A percentile compares a stretch with the other conserved stretches of the same genome.
These are phyloP conservation scores for Micractinium conductrix DNA, from an alignment of 139 green algal genomes.

Conservation along the genomic window DNA sequence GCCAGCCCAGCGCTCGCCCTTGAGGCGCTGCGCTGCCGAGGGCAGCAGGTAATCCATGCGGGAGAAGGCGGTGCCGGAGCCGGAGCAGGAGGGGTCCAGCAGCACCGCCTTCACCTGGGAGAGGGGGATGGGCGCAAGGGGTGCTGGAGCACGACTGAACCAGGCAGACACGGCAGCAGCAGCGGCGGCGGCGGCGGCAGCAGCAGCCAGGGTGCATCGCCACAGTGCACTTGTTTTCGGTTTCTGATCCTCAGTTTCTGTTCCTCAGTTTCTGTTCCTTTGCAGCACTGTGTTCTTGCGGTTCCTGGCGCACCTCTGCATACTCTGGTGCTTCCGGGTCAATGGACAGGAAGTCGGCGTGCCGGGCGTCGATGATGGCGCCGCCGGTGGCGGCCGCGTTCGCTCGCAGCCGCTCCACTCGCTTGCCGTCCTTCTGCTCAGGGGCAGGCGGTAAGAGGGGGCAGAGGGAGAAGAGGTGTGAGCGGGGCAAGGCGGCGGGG, in stretches of 20 bases:
- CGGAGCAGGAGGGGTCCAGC: conserved; percentile 92
- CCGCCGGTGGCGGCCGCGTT: conserved; percentile 71
- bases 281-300: no score
- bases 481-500: neutral
- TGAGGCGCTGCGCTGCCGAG: conserved; percentile 21
- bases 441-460: neutral
- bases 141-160: no score
- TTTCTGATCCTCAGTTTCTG: no score
- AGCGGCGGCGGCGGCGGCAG: no score
- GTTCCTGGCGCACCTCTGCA: conserved; percentile 53
- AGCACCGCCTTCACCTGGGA: conserved; percentile 85
- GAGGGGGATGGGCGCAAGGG: no score
- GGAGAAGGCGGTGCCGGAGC: conserved; percentile 73
- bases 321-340: conserved; percentile 50
- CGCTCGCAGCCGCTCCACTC: conserved; percentile 71
- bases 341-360: conserved; percentile 84
- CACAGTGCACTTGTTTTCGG: no score
- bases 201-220: no score
- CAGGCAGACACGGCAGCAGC: no score
- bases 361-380: conserved; percentile 40
- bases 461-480: neutral
- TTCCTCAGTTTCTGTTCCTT: no score
- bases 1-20: no score
- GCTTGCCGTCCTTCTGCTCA: conserved; percentile 61
- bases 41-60: conserved; percentile 87